Base-by-base conservation (phyloP, 441 rosid genomes). In the Adansonia madagascariensis region DNA sequence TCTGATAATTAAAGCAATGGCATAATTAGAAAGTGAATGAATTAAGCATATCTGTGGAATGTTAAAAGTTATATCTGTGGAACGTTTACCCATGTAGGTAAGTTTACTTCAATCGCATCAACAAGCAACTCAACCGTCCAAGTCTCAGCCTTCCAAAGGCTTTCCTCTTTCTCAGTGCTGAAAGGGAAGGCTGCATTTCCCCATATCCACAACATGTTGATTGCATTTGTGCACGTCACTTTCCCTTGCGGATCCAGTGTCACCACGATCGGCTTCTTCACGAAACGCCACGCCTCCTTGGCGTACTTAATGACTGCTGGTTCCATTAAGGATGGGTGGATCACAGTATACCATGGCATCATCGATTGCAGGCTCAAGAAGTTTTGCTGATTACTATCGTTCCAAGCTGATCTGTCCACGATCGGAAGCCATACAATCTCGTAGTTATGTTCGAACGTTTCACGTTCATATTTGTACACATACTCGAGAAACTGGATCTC, bases 201-300 rank as follows among this genome's bases (percentile, higher is more conserved):
- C 84, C 88, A 79, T 31, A 84, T 78, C 82, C 85, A 79, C 73
- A 86, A 56, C 89, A 84, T 85, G 75, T 87, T 84, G 56, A 85
- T 75, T 0, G 89, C 84, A 62, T 85, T 85, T 20, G 65, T 31
- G 76, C 76, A 76, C n/a, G 68, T 62, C 22, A 83, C 72, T 68
- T 64, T 84, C 50, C 88, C 89, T 59, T 74, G 84, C 8, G 65
- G 65, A 61, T 61, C 65, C 65, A 61, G 27, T 14, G 65, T 61
- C 15, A 61, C 65, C 43, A 27, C 18, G 12, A 83, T 79, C 7
- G 73, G 8, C 73, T 82, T 85, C 71, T 82, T 79, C 0, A 73
- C 41, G 74, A 74, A 83, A 10, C 5, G 55, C 89, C 88, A 87
- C n/a, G 31, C 84, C 75, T 83, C 81, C 63, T 35, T 83, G 17